These are phyloP conservation scores for Sequoia sempervirens DNA, from an alignment of 75 land plant genomes.

Conservation along the genomic window DNA sequence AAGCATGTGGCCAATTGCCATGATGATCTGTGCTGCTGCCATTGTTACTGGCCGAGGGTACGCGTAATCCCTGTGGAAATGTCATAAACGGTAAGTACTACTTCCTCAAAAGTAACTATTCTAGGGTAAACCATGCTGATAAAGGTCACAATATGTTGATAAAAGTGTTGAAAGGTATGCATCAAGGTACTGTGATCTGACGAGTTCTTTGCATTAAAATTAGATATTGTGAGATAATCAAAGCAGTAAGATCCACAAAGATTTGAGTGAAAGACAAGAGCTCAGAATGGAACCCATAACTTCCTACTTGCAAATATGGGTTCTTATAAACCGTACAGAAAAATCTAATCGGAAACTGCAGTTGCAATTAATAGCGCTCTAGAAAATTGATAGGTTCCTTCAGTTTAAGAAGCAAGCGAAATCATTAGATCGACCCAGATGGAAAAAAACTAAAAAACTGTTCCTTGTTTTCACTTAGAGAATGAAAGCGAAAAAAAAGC, in stretches of 20 bases:
- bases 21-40: slow-evolving; percentile 24
- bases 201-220: neutral
- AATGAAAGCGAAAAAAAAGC: neutral
- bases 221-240: neutral
- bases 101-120: neutral
- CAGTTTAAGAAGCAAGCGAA: neutral
- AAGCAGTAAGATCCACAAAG: neutral
- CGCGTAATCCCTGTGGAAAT: slow-evolving; percentile 34
- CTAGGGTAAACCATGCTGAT: no score
- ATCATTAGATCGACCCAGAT: neutral
- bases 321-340: neutral
- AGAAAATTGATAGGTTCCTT: neutral
- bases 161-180: neutral
- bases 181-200: neutral
- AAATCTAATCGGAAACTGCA: neutral
- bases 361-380: neutral
- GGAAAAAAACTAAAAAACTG: neutral
- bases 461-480: neutral
- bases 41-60: slow-evolving; percentile 31
- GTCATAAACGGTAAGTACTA: slow-evolving; percentile 2
- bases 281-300: neutral
- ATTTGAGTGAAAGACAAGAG: neutral
- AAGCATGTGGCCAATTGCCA: slow-evolving; percentile 43
- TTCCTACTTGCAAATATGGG: neutral
- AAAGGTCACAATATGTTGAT: neutral